phyloP scores from a whole-genome alignment of 2,329 filamentous ascomycete species.

The Camillea tinctor region DNA sequence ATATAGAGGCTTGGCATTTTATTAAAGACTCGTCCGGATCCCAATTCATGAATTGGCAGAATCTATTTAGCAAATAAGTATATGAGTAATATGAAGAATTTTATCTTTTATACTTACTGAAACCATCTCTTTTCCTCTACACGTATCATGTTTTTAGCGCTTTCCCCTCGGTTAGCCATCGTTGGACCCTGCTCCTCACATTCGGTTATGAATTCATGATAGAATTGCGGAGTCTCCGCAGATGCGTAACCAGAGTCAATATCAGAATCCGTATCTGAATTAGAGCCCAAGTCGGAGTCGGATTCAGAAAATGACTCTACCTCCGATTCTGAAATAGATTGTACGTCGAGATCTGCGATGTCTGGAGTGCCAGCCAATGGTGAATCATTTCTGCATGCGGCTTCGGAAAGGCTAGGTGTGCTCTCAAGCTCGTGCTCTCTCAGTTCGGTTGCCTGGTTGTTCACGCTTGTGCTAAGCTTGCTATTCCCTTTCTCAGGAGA shows the following conservation, averaged over 20 bases:
- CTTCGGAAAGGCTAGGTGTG: too few relatives aligned
- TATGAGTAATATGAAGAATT: slow-evolving; percentile 4
- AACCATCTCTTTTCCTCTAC: slow-evolving; percentile 16
- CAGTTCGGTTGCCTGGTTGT: too few relatives aligned
- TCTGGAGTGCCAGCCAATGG: too few relatives aligned
- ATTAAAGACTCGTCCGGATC: slow-evolving; percentile 12
- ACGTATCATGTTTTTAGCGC: slow-evolving; percentile 18
- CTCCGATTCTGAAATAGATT: neutral
- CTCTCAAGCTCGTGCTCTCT: too few relatives aligned
- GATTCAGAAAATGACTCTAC: neutral
- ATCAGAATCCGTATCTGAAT: slow-evolving; percentile 2
- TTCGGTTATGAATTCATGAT: slow-evolving; percentile 13
- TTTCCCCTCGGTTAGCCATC: slow-evolving; percentile 19
- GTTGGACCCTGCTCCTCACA: slow-evolving; percentile 16
- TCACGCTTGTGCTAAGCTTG: too few relatives aligned
- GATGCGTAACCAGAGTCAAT: slow-evolving; percentile 16
- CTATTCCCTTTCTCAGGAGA: too few relatives aligned
- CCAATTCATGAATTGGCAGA: slow-evolving; percentile 8
- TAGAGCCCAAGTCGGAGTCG: neutral
- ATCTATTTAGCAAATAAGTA: slow-evolving; percentile 11
- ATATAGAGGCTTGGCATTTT: slow-evolving; percentile 15
- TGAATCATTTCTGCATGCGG: too few relatives aligned
- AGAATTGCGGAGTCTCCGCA: slow-evolving; percentile 14
- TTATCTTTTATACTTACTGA: slow-evolving; percentile 11
- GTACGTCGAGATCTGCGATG: too few relatives aligned